phyloP scores from a whole-genome alignment of 208 protist genomes.

The Endotrypanum monterogeii region DNA sequence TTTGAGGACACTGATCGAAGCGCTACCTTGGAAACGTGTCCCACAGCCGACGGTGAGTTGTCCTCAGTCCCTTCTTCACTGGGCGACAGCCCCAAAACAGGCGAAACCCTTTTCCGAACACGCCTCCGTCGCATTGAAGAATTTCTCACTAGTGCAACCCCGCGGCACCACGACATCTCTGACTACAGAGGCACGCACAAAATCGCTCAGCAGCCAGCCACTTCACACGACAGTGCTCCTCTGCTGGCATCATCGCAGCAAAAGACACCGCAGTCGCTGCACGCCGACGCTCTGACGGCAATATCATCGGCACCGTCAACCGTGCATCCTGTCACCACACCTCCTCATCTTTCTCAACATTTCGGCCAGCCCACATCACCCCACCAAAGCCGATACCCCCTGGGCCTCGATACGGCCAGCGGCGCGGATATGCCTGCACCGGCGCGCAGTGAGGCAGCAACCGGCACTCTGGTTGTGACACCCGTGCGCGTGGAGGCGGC shows the following conservation, averaged over 20 bases:
- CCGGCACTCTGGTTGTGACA: not conserved
- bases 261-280: not conserved
- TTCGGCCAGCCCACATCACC: not conserved
- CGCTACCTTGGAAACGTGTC: not conserved
- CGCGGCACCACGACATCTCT: not conserved
- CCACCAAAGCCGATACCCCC: not conserved
- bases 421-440: not conserved
- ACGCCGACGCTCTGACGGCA: not conserved
- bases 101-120: not conserved
- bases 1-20: not conserved
- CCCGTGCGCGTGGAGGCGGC: not conserved
- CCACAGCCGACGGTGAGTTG: not conserved
- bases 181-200: not conserved
- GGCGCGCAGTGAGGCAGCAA: not conserved
- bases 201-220: not conserved
- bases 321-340: not conserved
- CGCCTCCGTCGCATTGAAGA: constrained; percentile 1
- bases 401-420: not conserved
- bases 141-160: not conserved
- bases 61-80: constrained; percentile 5
- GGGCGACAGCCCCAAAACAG: not conserved
- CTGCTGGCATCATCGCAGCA: not conserved
- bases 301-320: not conserved
- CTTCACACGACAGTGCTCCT: not conserved
- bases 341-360: not conserved